phyloP scores from a whole-genome alignment of 345 rosid species.

The Lepidium didymum region DNA sequence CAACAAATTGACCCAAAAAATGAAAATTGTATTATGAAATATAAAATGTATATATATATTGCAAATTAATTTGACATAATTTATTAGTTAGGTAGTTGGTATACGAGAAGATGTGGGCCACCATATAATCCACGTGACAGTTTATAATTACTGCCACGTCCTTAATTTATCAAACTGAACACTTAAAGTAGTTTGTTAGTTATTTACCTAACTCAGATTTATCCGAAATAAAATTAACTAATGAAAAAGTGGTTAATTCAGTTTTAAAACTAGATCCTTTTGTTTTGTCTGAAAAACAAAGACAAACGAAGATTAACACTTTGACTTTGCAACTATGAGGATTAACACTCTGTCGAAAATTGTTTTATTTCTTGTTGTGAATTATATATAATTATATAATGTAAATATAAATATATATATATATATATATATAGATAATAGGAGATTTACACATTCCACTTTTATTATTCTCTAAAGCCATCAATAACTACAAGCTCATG shows the following conservation, averaged over 20 bases:
- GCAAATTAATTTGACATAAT: constrained; percentile 2
- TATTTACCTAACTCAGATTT: neutral
- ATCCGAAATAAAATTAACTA: neutral
- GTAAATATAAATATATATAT: too few relatives aligned
- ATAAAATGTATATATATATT: neutral
- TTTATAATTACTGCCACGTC: constrained; percentile 7
- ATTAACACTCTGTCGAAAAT: too few relatives aligned
- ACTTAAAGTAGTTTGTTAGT: neutral
- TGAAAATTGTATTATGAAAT: neutral
- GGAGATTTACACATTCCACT: constrained; percentile 4
- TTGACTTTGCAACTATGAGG: too few relatives aligned
- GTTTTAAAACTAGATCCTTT: neutral
- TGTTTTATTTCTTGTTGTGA: too few relatives aligned
- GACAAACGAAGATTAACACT: neutral
- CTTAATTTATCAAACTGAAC: neutral
- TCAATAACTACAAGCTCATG: neutral
- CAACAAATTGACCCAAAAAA: neutral
- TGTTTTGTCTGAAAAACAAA: neutral
- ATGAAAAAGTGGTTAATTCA: neutral
- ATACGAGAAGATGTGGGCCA: constrained; percentile 11
- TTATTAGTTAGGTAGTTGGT: constrained; percentile 14
- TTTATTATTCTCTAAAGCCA: constrained; percentile 9
- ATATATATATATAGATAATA: neutral
- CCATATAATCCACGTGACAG: constrained; percentile 8
- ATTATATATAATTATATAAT: too few relatives aligned